Conservation (phyloP, 495 filamentous ascomycete species). For the Usnea hakonensis region DNA sequence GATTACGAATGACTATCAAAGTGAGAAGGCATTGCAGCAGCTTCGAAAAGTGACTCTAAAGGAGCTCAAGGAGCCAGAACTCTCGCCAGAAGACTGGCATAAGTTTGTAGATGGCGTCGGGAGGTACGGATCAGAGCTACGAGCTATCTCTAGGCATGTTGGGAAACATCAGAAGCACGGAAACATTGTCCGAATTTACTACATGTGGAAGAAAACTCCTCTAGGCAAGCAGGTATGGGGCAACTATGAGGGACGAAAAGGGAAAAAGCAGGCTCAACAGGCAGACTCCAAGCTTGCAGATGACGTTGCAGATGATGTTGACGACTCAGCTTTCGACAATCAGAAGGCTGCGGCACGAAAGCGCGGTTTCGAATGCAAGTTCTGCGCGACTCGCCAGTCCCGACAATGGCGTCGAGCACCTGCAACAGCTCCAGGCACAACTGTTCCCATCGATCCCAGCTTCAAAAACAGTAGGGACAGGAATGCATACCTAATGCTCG, state of each 20-base stretch:
- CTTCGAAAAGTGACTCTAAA: constrained; percentile 59
- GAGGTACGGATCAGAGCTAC: constrained; percentile 86
- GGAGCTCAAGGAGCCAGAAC: constrained; percentile 77
- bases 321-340: constrained; percentile 94
- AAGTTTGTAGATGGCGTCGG: constrained; percentile 87
- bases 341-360: constrained; percentile 74
- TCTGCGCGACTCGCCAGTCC: constrained; percentile 70
- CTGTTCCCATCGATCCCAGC: constrained; percentile 58
- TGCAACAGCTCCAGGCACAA: constrained; percentile 60
- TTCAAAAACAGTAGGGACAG: constrained; percentile 62
- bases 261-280: constrained; percentile 71
- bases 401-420: constrained; percentile 91
- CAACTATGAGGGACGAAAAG: constrained; percentile 73
- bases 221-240: constrained; percentile 84
- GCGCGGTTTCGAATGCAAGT: constrained; percentile 87
- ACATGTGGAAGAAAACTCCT: constrained; percentile 95
- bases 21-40: constrained; percentile 61
- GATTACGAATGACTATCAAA: constrained; percentile 61
- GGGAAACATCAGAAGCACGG: constrained; percentile 64
- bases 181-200: constrained; percentile 86
- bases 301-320: constrained; percentile 84
- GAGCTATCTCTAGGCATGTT: constrained; percentile 74
- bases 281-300: constrained; percentile 64
- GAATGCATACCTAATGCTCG: constrained; percentile 63
- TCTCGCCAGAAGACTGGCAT: constrained; percentile 70